These are phyloP conservation scores for Chaetothyriales sp. DNA, from an alignment of 2,329 filamentous ascomycete species.

Conservation along the genomic window DNA sequence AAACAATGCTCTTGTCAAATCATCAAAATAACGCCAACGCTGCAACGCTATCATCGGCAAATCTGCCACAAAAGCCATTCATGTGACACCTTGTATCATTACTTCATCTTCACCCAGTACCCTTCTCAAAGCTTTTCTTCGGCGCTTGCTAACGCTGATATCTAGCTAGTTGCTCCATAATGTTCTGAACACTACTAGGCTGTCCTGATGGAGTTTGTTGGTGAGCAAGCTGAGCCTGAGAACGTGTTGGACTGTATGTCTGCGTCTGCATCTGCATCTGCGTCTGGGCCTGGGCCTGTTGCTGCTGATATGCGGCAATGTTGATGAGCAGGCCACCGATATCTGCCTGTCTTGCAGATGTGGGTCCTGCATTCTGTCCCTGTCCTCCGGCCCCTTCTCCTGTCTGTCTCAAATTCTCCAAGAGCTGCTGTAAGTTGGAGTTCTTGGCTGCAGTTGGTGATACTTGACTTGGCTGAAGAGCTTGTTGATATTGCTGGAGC, in stretches of 20 bases:
- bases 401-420: constrained; percentile 16
- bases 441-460: constrained; percentile 7
- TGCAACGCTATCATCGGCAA: background rate
- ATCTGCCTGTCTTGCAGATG: constrained; percentile 24
- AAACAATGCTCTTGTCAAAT: too few species aligned
- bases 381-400: constrained; percentile 2
- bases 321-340: constrained; percentile 28
- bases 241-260: background rate
- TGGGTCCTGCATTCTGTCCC: constrained; percentile 17
- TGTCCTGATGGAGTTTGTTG: constrained; percentile 16
- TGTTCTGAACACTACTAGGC: constrained; percentile 31
- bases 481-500: constrained; percentile 8
- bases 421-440: constrained; percentile 15
- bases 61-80: background rate
- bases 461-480: constrained; percentile 6
- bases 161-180: constrained; percentile 33
- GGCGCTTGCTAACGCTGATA: constrained; percentile 28
- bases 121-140: background rate
- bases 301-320: constrained; percentile 23
- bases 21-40: background rate
- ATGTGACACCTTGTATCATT: background rate
- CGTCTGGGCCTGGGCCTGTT: constrained; percentile 17
- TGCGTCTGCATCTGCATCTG: constrained; percentile 7
- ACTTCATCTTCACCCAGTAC: background rate
- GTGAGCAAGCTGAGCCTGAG: constrained; percentile 7